A percentile compares a stretch with the other conserved stretches of the same genome.
Conservation (phyloP, 805 yeast genomes). For the Wickerhamomyces chaumierensis region DNA sequence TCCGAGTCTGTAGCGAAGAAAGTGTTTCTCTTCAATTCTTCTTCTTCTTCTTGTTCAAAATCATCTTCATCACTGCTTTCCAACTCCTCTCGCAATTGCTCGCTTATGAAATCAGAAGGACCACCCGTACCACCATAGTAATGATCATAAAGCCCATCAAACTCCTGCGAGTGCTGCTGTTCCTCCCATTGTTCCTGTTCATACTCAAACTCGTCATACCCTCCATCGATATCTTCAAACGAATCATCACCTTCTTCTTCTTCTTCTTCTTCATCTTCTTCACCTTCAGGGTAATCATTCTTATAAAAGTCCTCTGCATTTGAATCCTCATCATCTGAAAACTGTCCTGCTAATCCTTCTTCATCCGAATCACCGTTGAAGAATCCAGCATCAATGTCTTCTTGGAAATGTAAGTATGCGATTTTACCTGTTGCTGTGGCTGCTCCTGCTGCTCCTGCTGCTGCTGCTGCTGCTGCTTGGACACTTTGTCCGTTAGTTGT, state of each 20-base stretch:
- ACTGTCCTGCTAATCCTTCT: constrained; percentile 15
- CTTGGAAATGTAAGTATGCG: constrained; percentile 28
- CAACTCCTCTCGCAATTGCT: constrained; percentile 8
- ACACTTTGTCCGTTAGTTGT: constrained; percentile 51
- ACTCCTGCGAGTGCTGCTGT: constrained; percentile 11
- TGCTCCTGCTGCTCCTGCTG: constrained; percentile 6
- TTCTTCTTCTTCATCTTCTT: constrained; percentile 39
- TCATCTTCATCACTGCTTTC: constrained; percentile 18
- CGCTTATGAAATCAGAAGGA: constrained; percentile 22
- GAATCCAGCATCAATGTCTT: constrained; percentile 24
- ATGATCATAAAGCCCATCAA: constrained; percentile 41
- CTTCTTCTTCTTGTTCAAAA: constrained; percentile 22
- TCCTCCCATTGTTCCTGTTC: not conserved
- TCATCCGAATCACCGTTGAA: constrained; percentile 23
- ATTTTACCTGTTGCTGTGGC: constrained; percentile 20
- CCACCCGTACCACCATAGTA: constrained; percentile 66
- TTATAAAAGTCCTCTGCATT: constrained; percentile 87
- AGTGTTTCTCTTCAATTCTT: constrained; percentile 29
- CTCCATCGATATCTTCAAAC: constrained; percentile 3
- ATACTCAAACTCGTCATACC: not conserved
- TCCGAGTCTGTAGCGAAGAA: constrained; percentile 47
- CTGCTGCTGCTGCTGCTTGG: constrained; percentile 16
- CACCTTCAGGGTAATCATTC: constrained; percentile 94
- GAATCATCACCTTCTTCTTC: constrained; percentile 14
- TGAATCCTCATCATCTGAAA: constrained; percentile 71